These are phyloP conservation scores for Collariella sp. DNA, from an alignment of 495 filamentous ascomycete genomes.

Conservation along the genomic window DNA sequence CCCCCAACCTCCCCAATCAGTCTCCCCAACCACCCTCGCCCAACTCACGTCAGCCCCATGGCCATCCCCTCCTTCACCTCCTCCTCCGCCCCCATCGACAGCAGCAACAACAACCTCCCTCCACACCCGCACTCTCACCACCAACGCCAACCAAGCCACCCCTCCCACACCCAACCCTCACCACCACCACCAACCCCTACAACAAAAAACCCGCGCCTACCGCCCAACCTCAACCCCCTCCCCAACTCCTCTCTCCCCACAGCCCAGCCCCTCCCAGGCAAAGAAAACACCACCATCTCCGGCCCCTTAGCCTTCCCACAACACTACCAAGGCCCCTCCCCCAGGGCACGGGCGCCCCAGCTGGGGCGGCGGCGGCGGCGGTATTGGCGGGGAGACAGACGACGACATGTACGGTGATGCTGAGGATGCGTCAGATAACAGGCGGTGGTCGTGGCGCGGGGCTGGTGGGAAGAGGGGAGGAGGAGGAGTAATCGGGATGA, in stretches of 20 bases:
- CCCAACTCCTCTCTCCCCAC: not conserved
- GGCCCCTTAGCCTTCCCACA: conserved; percentile 22
- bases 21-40: not conserved
- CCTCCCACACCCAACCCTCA: not conserved
- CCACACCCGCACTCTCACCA: too few species aligned
- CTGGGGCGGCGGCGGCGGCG: too few species aligned
- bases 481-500: conserved; percentile 4
- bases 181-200: not conserved
- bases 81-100: conserved; percentile 1
- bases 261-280: conserved; percentile 12
- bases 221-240: conserved; percentile 1
- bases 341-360: not conserved
- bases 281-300: conserved; percentile 16
- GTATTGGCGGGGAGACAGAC: too few species aligned
- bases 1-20: not conserved
- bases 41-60: not conserved
- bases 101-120: not conserved
- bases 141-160: not conserved
- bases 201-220: not conserved
- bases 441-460: not conserved
- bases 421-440: not conserved
- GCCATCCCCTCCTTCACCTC: not conserved
- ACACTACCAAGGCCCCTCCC: conserved; percentile 2
- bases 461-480: conserved; percentile 2
- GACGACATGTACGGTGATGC: not conserved